These are phyloP conservation scores for Wickerhamomyces chaumierensis DNA, from an alignment of 805 yeast species.

Conservation along the genomic window DNA sequence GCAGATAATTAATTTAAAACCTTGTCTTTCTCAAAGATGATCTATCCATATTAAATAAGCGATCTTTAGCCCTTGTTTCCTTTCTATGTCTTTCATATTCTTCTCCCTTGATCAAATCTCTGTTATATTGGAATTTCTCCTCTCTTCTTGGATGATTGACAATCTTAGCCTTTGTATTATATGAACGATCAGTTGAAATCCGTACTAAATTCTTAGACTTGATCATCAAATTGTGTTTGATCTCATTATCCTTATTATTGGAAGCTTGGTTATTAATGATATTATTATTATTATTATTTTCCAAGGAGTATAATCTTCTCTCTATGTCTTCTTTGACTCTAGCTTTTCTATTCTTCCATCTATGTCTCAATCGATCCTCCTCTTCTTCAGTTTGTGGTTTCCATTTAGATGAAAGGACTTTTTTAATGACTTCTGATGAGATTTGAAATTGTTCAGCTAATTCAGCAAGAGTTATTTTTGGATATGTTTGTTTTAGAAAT, in stretches of 20 bases:
- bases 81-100: background rate
- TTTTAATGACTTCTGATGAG: slow-evolving; percentile 73
- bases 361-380: slow-evolving; percentile 28
- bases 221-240: no score
- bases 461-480: slow-evolving; percentile 47
- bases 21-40: slow-evolving; percentile 5
- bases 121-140: no score
- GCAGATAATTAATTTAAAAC: no score
- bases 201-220: no score
- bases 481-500: slow-evolving; percentile 40
- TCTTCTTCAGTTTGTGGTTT: slow-evolving; percentile 44
- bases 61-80: slow-evolving; percentile 5
- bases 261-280: no score
- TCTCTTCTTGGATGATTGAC: no score
- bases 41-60: slow-evolving; percentile 7
- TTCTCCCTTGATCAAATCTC: slow-evolving; percentile 2
- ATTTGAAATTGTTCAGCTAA: slow-evolving; percentile 55
- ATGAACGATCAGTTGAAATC: no score
- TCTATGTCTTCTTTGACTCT: slow-evolving; percentile 17
- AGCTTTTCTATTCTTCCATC: slow-evolving; percentile 45
- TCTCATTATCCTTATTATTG: no score
- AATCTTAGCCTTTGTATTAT: no score
- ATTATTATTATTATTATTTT: no score
- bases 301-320: no score
- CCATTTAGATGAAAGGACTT: slow-evolving; percentile 75